Conservation (phyloP, 1,284 basidiomycete species). For the Coniferiporia weirii region DNA sequence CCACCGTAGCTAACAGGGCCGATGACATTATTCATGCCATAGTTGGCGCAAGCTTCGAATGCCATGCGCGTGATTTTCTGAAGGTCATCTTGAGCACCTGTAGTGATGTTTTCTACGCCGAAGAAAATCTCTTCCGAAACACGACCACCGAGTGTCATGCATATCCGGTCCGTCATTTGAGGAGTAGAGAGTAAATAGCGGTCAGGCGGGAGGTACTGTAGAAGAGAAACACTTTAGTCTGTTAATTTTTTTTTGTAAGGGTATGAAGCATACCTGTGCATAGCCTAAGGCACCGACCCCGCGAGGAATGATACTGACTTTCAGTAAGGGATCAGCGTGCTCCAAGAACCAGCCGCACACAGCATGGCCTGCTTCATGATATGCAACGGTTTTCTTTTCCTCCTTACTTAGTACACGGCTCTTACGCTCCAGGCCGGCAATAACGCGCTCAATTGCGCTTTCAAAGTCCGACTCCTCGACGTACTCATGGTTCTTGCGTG, state of each 20-base stretch:
- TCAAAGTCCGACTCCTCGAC: conserved; percentile 91
- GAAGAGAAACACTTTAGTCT: too few species aligned
- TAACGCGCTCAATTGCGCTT: conserved; percentile 96
- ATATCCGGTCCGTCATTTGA: conserved; percentile 93
- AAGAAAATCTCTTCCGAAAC: conserved; percentile 99
- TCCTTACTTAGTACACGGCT: conserved; percentile 88
- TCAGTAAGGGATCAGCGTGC: conserved; percentile 93
- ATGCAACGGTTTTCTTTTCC: conserved; percentile 98
- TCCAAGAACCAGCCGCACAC: conserved; percentile 98
- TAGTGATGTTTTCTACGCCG: conserved; percentile 88
- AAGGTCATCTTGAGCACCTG: conserved; percentile 95
- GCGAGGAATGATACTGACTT: conserved; percentile 98
- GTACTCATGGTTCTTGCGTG: conserved; percentile 74
- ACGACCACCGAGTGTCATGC: conserved; percentile 98
- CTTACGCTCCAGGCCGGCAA: conserved; percentile 96
- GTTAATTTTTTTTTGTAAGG: conserved; percentile 6
- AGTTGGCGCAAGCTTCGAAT: conserved; percentile 90
- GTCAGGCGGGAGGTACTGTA: conserved; percentile 90
- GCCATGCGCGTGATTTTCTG: conserved; percentile 99
- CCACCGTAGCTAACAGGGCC: conserved; percentile 96
- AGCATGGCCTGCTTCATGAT: conserved; percentile 98
- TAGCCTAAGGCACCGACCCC: conserved; percentile 96
- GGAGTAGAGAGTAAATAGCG: conserved; percentile 94
- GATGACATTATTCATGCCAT: conserved; percentile 94
- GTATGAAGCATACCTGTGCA: conserved; percentile 63